phyloP scores from a whole-genome alignment of 306 rosid species.

The Rosa multiflora region DNA sequence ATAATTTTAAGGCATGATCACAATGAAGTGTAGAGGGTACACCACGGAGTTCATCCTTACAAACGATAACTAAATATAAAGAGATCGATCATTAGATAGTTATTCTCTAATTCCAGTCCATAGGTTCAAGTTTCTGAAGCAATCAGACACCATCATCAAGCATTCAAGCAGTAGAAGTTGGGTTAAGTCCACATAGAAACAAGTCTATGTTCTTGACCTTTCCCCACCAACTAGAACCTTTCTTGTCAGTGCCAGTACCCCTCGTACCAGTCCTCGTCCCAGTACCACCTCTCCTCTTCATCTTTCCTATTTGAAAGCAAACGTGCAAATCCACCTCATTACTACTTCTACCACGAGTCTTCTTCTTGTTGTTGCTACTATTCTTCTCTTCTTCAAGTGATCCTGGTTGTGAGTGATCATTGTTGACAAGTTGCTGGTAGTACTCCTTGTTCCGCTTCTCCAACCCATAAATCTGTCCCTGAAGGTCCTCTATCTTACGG shows the following conservation, averaged over 20 bases:
- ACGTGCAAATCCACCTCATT: slow-evolving; percentile 52
- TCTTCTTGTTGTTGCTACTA: slow-evolving; percentile 25
- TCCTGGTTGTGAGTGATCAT: slow-evolving; percentile 20
- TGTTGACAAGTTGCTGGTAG: slow-evolving; percentile 55
- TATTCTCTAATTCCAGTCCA: background rate
- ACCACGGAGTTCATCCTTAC: background rate
- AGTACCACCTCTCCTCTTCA: slow-evolving; percentile 31
- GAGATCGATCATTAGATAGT: background rate
- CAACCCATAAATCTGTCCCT: slow-evolving; percentile 74
- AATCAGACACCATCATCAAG: background rate
- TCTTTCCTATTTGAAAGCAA: slow-evolving; percentile 53
- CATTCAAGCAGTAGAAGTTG: slow-evolving; percentile 30
- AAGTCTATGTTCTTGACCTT: slow-evolving; percentile 75
- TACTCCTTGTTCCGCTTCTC: slow-evolving; percentile 90
- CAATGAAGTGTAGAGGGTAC: background rate
- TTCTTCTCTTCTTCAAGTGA: slow-evolving; percentile 6
- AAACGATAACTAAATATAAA: slow-evolving; percentile 21
- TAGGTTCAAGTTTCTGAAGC: background rate
- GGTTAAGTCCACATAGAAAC: slow-evolving; percentile 63
- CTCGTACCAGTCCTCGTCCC: slow-evolving; percentile 4
- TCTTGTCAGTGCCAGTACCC: background rate
- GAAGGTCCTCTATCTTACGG: slow-evolving; percentile 80
- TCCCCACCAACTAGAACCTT: slow-evolving; percentile 47
- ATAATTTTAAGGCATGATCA: background rate
- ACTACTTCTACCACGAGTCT: slow-evolving; percentile 6